These are phyloP conservation scores for Huntiella abstrusa DNA, from an alignment of 2,329 filamentous ascomycete species.

Conservation along the genomic window DNA sequence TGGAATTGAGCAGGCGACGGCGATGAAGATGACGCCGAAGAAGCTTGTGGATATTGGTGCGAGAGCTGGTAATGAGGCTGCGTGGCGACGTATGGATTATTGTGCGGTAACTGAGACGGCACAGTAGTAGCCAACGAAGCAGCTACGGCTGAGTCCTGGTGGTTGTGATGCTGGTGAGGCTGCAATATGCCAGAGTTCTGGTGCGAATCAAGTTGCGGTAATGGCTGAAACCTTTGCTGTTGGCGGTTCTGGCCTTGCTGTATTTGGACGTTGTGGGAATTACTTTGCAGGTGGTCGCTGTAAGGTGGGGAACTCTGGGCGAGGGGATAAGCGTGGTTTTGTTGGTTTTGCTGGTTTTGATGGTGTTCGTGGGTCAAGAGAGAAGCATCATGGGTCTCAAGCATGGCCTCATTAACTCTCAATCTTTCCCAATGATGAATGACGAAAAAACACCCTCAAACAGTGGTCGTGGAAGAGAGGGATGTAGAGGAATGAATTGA, in stretches of 20 bases:
- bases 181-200: conserved; percentile 4
- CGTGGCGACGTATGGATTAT: background rate
- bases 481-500: background rate
- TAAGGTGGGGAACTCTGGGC: no score
- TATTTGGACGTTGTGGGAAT: background rate
- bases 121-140: no score
- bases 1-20: no score
- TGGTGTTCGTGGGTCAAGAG: conserved; percentile 8
- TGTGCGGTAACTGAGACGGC: no score
- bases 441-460: background rate
- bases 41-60: background rate
- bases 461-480: background rate
- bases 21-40: background rate
- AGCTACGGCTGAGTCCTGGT: background rate
- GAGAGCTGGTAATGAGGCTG: background rate
- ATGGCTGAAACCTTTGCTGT: conserved; percentile 10
- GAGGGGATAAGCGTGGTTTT: conserved; percentile 8
- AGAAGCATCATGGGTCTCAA: conserved; percentile 11
- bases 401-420: conserved; percentile 7
- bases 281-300: no score
- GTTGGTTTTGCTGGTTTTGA: conserved; percentile 14
- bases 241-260: conserved; percentile 15
- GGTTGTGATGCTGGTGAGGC: conserved; percentile 18
- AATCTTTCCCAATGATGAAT: background rate
- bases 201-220: no score